Evolutionary conservation across 192 early-diverging fungal species (phyloP), one percentile per base, ranked within the genome.

Genomic region (Coemansia sp.): DNA sequence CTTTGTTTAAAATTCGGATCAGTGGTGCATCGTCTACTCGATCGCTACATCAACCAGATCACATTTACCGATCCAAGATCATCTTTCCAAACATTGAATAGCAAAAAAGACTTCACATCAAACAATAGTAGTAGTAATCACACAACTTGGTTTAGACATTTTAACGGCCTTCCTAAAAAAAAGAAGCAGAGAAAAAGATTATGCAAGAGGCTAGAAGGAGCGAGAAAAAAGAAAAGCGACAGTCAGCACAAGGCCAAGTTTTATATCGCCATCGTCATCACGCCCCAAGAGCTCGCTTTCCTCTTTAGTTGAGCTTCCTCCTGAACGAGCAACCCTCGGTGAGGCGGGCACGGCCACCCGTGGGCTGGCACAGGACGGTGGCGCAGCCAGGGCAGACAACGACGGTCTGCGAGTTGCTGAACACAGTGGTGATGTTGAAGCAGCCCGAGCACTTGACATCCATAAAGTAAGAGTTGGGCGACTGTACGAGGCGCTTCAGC

Each of bases 381-480:
- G 92, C 88, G 89, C 97, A 99, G 69, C 91, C 90, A 68, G 89
- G 85, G 91, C 97, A 99, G 65, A 96, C 80, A 64, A 99, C 97
- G 62, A 99, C 97, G 72, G 95, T 95, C 86, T 99, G 96, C 80
- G 96, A 95, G 87, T 99, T 96, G 86, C 90, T 92, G 91, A 99
- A 99, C 77, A 99, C 95, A 77, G 95, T 97, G 86, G 95, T 98
- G 86, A 99, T 96, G 82, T 92, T 89, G 83, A 93, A 90, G 90
- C 96, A 98, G 86, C 90, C 93, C 63, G 93, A 85, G 88, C 95
- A 97, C 87, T 96, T 97, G 68, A 98, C 95, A 74, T 98, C 96
- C 95, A 98, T 97, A 86, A 97, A 97, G 92, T 90, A 97, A 23
- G 96, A 97, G 92, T 98, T 92, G 48, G 95, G 94, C 85, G 88